Base-by-base conservation (phyloP, 2,329 filamentous ascomycete species). In the Fusarium sp. region DNA sequence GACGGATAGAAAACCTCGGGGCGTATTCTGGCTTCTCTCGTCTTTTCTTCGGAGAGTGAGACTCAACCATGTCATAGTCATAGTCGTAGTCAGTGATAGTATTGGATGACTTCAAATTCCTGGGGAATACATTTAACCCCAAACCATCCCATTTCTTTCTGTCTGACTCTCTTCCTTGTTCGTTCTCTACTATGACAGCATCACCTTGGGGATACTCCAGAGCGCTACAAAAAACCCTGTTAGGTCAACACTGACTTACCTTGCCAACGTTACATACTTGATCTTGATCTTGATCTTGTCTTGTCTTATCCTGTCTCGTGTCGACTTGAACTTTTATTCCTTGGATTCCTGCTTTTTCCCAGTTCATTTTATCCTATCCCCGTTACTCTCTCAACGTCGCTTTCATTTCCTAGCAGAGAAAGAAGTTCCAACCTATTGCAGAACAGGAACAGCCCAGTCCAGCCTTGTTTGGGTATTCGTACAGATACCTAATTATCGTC, bases 151-250 rank as follows among this genome's bases (percentile, higher is more conserved):
- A 29, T 48, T 52, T 43, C 5, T 45, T 45, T 58, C 12, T 24
- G 18, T 15, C 29, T 29, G 25, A 27, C 25, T 47, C 29, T 44
- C 44, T 30, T 44, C 44, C 51, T 29, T 47, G 47, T 22, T 62
- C 27, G 16, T 54, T 38, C 20, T 63, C 46, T 65, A 27, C 40
- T 34, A 25, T 56, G 47, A 68, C 62, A 56, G 55, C 67, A 70
- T 57, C 67, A 64, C 16, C 47, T 38, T 38, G 34, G 18, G 34
- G 10, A 38, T n/a, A 16, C 16, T 15, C 8, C 18, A 47, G 43
- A 70, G 67, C 67, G 67, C 54, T 55, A 41, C 62, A 44, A 67
- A 34, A 59, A 70, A 41, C 64, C 62, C 54, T 67, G 67, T 59
- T 57, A 51, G 66, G 66, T 45, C 48, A 58, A 38, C 11, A 52